Base-by-base conservation (phyloP, 2,329 filamentous ascomycete species). In the Dothideomycetidae sp. region DNA sequence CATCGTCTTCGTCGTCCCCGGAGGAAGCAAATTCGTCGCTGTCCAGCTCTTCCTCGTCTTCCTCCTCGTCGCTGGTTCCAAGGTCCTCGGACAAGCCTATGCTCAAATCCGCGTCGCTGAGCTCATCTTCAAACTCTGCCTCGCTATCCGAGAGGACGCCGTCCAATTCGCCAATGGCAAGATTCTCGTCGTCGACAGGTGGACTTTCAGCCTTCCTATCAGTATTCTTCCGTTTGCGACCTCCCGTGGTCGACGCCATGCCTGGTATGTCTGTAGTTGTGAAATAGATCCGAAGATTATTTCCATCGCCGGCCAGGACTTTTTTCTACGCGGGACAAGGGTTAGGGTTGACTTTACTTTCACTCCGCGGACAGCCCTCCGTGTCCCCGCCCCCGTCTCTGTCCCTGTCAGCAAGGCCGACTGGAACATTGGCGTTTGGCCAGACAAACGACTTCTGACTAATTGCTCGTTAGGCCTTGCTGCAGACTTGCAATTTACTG, bases 21-120 rank as follows among this genome's bases (percentile, higher is more conserved):
- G 58, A 60, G 3, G 56, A 57, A 3, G 55, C 53, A 5, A 57
- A 53, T 39, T 61, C 57, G 40, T 61, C 56, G 47, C 56, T 58
- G 31, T 58, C 55, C 12, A 59, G 40, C 28, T 58, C 59, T 29
- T 56, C 55, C n/a, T 55, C 52, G 2, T 53, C 52, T 1, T 53
- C 52, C 2, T 52, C 49, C 21, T 52, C 44, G 5, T 50, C 49
- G 12, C 49, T 47, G 19, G 29, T 38, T 5, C 19, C 30, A 10
- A 38, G 18, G 7, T 33, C 36, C 13, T 28, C 29, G 2, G 18
- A 21, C 3, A 32, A 17, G 7, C 29, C 30, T 3, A 38, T n/a
- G 15, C 53, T 32, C 51, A 56, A 43, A 44, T 51, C 23, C 44
- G 45, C 40, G 39, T 56, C 10, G 38, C 47, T 39, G 48, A 55